phyloP scores from a whole-genome alignment of 176 grass and related monocot genomes.

The Phoenix dactylifera region DNA sequence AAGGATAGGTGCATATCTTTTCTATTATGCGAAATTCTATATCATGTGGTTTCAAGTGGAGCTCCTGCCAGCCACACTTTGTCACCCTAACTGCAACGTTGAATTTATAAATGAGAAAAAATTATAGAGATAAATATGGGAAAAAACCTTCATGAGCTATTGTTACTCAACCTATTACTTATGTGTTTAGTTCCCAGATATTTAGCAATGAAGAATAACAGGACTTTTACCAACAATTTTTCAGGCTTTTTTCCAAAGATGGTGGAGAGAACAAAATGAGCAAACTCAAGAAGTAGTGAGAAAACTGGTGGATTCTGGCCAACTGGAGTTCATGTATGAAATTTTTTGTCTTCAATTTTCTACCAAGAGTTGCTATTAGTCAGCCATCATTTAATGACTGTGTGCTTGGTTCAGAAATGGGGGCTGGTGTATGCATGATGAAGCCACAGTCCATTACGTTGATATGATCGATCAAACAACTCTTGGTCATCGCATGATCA shows the following conservation, averaged over 20 bases:
- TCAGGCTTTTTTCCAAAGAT: constrained; percentile 96
- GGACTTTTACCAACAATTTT: constrained; percentile 7
- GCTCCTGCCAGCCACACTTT: no score
- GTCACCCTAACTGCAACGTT: no score
- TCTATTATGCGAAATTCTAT: no score
- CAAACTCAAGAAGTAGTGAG: constrained; percentile 42
- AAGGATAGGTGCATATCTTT: no score
- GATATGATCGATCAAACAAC: constrained; percentile 99
- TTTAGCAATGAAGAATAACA: not conserved
- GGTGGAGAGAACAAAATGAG: constrained; percentile 78
- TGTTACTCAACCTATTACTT: not conserved
- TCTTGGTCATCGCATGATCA: constrained; percentile 73
- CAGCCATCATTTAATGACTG: not conserved
- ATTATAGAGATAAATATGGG: no score
- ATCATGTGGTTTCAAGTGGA: no score
- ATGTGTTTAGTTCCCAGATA: not conserved
- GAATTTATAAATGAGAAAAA: no score
- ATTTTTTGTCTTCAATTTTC: constrained; percentile 6
- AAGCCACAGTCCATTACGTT: constrained; percentile 83
- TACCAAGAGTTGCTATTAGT: not conserved
- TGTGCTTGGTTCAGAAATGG: constrained; percentile 60
- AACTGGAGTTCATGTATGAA: constrained; percentile 81
- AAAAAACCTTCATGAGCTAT: no score
- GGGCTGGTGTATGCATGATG: constrained; percentile 98
- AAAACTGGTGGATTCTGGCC: constrained; percentile 61